phyloP scores from a whole-genome alignment of 352 stramenopile genomes.

The Pythium phragmiticola region DNA sequence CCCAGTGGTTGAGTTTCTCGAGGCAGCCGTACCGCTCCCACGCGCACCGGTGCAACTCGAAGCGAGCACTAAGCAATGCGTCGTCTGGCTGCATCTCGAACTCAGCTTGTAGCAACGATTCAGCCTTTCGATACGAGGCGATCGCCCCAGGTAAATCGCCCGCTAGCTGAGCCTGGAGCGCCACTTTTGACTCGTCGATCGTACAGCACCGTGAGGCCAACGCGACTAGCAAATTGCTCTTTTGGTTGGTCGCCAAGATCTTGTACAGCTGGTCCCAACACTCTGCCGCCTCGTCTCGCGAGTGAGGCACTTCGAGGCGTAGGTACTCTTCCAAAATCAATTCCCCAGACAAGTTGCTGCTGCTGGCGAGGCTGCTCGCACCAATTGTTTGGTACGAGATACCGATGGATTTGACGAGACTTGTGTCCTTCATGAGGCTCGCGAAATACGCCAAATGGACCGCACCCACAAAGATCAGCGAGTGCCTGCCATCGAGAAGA shows the following conservation, averaged over 20 bases:
- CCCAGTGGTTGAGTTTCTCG: constrained; percentile 71
- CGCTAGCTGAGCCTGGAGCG: constrained; percentile 59
- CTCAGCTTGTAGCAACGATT: constrained; percentile 42
- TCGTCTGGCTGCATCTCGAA: constrained; percentile 39
- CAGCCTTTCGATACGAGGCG: constrained; percentile 68
- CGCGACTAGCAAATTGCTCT: constrained; percentile 62
- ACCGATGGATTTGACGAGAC: constrained; percentile 30
- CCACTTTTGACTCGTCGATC: constrained; percentile 50
- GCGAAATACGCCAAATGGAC: constrained; percentile 53
- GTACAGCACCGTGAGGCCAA: constrained; percentile 54
- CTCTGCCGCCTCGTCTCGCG: constrained; percentile 29
- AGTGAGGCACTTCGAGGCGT: constrained; percentile 26
- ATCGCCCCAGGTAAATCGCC: constrained; percentile 74
- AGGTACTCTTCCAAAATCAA: constrained; percentile 67
- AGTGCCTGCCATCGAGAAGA: constrained; percentile 15
- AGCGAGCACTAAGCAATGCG: constrained; percentile 28
- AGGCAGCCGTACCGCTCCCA: constrained; percentile 68
- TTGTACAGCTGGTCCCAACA: constrained; percentile 78
- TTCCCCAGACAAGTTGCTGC: constrained; percentile 56
- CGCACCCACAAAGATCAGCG: constrained; percentile 19
- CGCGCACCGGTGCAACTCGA: constrained; percentile 53
- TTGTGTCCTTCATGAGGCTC: constrained; percentile 34
- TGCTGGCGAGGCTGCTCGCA: constrained; percentile 58
- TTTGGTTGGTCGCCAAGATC: constrained; percentile 59
- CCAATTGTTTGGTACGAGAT: constrained; percentile 47